Conservation (phyloP, 1,284 basidiomycete genomes). For the Ustilago shanxiensis region DNA sequence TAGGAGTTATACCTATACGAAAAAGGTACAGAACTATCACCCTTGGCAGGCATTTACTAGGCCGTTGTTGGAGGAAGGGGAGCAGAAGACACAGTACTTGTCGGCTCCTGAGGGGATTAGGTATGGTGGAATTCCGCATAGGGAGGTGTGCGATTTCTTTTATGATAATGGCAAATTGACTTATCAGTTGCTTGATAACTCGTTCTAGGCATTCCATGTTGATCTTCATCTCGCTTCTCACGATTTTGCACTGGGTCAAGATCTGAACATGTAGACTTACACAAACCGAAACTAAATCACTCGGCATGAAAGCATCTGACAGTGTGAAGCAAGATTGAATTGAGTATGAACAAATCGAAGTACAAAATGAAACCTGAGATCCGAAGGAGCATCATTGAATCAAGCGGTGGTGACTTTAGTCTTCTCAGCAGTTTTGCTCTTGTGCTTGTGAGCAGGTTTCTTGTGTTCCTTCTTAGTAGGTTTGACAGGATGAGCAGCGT, state of each 20-base stretch:
- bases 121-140: slow-evolving; percentile 21
- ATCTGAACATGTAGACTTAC: too few species aligned
- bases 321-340: background rate
- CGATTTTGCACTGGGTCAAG: too few species aligned
- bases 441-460: slow-evolving; percentile 37
- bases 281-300: too few species aligned
- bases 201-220: slow-evolving; percentile 7
- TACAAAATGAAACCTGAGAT: too few species aligned
- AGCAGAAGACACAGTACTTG: slow-evolving; percentile 25
- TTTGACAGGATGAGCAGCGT: slow-evolving; percentile 1
- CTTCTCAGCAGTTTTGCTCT: slow-evolving; percentile 12
- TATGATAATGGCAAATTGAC: slow-evolving; percentile 18
- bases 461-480: slow-evolving; percentile 28
- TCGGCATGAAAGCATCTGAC: too few species aligned
- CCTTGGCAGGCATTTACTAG: slow-evolving; percentile 23
- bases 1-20: slow-evolving; percentile 41
- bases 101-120: slow-evolving; percentile 26
- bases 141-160: slow-evolving; percentile 39
- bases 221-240: too few species aligned
- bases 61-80: slow-evolving; percentile 10
- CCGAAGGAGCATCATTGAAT: slow-evolving; percentile 1
- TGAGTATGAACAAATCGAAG: too few species aligned
- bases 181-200: slow-evolving; percentile 35
- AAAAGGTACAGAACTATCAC: slow-evolving; percentile 21
- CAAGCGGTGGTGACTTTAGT: background rate